Evolutionary conservation across 352 stramenopile species (phyloP).

Genomic region (Phytophthora pinifolia): DNA sequence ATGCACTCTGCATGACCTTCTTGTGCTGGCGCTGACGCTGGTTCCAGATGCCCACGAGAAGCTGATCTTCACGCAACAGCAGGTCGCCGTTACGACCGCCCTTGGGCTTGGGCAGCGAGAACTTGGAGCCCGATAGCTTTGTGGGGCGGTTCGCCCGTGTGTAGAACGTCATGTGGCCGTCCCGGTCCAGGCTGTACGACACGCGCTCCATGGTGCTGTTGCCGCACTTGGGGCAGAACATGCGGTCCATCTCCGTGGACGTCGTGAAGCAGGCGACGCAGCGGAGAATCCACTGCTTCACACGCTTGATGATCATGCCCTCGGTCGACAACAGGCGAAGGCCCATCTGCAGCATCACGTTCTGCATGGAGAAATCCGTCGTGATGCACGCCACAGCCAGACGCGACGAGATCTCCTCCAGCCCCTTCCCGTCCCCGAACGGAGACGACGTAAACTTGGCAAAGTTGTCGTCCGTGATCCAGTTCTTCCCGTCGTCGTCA

Average conservation of each 20-base stretch:
- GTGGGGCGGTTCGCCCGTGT: slow-evolving; percentile 74
- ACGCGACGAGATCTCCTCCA: slow-evolving; percentile 56
- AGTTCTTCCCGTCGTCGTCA: slow-evolving; percentile 89
- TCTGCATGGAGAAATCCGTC: slow-evolving; percentile 91
- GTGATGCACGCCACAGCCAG: slow-evolving; percentile 80
- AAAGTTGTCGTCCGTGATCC: slow-evolving; percentile 74
- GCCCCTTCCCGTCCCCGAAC: slow-evolving; percentile 71
- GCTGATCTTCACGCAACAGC: slow-evolving; percentile 97
- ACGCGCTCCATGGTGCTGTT: slow-evolving; percentile 95
- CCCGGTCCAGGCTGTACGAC: slow-evolving; percentile 92
- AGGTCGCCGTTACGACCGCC: slow-evolving; percentile 94
- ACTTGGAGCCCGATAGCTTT: slow-evolving; percentile 96
- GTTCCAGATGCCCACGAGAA: slow-evolving; percentile 96
- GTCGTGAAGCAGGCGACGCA: slow-evolving; percentile 97
- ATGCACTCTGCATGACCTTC: slow-evolving; percentile 92
- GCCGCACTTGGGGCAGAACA: slow-evolving; percentile 98
- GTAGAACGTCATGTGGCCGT: slow-evolving; percentile 90
- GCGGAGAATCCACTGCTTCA: slow-evolving; percentile 96
- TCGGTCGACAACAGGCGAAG: slow-evolving; percentile 77
- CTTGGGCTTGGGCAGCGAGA: slow-evolving; percentile 96
- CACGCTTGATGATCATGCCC: slow-evolving; percentile 85
- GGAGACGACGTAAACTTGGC: slow-evolving; percentile 64
- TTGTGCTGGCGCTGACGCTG: slow-evolving; percentile 93
- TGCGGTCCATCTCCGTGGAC: slow-evolving; percentile 89
- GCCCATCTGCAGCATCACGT: slow-evolving; percentile 90